Base-by-base conservation (phyloP, 176 grass and related monocot species). In the Musa troglodytarum region DNA sequence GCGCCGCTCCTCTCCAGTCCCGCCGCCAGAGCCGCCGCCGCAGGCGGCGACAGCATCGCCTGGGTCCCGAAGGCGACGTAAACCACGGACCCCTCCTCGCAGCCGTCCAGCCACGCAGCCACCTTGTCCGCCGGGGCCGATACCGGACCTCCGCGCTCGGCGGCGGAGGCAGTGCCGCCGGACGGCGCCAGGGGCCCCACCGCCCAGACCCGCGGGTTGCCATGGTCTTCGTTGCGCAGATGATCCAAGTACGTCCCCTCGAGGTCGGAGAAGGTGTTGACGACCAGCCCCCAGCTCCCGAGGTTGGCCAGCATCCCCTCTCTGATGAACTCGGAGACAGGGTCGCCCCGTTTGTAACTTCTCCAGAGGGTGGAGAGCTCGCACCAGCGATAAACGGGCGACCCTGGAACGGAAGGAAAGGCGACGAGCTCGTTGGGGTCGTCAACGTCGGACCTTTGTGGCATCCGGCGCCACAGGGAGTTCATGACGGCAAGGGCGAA, bases 1-100 rank as follows among this genome's bases (percentile, higher is more conserved):
- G 9, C 78, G 14, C 79, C 63, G 64, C 82, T 82, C 58, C 55
- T 56, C 62, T 81, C 82, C 52, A 87, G 50, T 8, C 55, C 76
- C 19, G 72, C 52, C 66, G 71, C 85, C 52, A 87, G 51, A 56
- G 67, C 72, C 17, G 10, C 54, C 10, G 58, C 73, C 52, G 11
- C 14, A 11, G 11, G 14, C 54, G 54, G 54, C 54, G 54, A 58
- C 14, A 58, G 54, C 54, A 17, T 17, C 11, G 11, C 16, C 54
- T 17, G 14, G 54, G 11, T 13, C 4, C 54, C 54, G 54, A 58
- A 58, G 3, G 54, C 54, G 54, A 58, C 54, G 54, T 58, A 58
- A 11, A 58, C 54, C 16, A 58, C 54, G 54, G 54, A 58, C 54
- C 54, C 54, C 4, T 58, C 54, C 14, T 58, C 54, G 11, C 16